Base-by-base conservation (phyloP, 2,329 filamentous ascomycete species). In the Curvularia hawaiiensis region DNA sequence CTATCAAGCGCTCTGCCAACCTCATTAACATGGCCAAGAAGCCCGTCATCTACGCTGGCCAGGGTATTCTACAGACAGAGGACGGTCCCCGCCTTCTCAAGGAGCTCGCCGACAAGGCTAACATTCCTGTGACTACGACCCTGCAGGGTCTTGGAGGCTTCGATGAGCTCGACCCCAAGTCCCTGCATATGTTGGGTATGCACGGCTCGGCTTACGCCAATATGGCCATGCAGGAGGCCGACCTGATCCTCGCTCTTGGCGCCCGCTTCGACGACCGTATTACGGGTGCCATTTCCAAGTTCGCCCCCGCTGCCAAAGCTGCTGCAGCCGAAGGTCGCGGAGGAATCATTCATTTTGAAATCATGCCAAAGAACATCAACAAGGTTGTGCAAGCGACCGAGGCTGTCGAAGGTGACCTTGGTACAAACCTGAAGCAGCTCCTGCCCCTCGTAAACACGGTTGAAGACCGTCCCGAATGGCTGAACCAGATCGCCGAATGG, bases 331-430 rank as follows among this genome's bases (percentile, higher is more conserved):
- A 97, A 80, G 88, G 88, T 52, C 90, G 92, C 61, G 95, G 95
- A 69, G 95, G 95, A 72, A 98, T 99, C 70, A 86, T 98, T 16
- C 94, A 99, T 79, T 98, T 98, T 72, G 94, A 98, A 76, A 94
- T 99, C 71, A 90, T 98, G 89, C 94, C 95, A 69, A 99, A 99
- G 88, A 98, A 99, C 83, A 98, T 98, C 81, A 98, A 98, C 87
- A 99, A 98, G 85, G 93, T 98, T 41, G 90, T 99, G 14, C 92
- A 98, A 79, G 93, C 94, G 8, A 97, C 91, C 41, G 92, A 97
- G 80, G 94, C 95, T 45, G 89, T 98, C 18, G 94, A 97, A 79
- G 95, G 95, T 58, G 94, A 98, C 72, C 91, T 97, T 30, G 88
- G 88, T 3, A 80, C 88, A 18, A 98, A 96, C 77, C 82, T 98